Percentiles rank a stretch among this genome's conserved stretches.
Evolutionary conservation across 2,329 filamentous ascomycete genomes (phyloP).

Genomic region (Monilinia laxa): DNA sequence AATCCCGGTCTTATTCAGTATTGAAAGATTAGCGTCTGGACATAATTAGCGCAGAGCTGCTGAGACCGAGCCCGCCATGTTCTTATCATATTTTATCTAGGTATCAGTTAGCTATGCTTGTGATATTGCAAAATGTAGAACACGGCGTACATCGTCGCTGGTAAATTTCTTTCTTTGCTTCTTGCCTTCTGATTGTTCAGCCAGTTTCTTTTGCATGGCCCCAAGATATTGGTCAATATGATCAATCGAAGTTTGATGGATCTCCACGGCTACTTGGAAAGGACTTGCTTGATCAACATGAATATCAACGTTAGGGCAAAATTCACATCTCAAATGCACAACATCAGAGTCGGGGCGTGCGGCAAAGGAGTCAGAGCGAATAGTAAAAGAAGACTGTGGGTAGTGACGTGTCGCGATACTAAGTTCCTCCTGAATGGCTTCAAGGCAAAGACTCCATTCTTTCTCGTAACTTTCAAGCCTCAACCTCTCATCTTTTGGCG

Average conservation of each 20-base stretch:
- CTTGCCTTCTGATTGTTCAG: not conserved
- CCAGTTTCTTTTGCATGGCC: not conserved
- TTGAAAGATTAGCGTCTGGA: not conserved
- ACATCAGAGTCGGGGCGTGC: too few species aligned
- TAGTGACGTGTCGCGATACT: not conserved
- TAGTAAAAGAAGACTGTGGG: not conserved
- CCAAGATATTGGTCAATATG: not conserved
- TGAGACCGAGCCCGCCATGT: not conserved
- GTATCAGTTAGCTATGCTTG: not conserved
- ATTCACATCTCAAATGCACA: not conserved
- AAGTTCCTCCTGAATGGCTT: not conserved
- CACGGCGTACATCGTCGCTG: not conserved
- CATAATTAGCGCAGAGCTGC: not conserved
- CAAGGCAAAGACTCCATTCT: not conserved
- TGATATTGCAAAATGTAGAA: not conserved
- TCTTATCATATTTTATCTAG: not conserved
- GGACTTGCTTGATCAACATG: too few species aligned
- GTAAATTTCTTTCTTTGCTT: not conserved
- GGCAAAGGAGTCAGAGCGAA: not conserved
- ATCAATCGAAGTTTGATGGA: not conserved
- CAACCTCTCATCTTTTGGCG: not conserved
- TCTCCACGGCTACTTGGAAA: not conserved
- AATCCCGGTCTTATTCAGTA: not conserved
- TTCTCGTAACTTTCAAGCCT: not conserved
- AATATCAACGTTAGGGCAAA: not conserved